These are phyloP conservation scores for Ceratonia siliqua DNA, from an alignment of 306 rosid genomes.

Conservation along the genomic window DNA sequence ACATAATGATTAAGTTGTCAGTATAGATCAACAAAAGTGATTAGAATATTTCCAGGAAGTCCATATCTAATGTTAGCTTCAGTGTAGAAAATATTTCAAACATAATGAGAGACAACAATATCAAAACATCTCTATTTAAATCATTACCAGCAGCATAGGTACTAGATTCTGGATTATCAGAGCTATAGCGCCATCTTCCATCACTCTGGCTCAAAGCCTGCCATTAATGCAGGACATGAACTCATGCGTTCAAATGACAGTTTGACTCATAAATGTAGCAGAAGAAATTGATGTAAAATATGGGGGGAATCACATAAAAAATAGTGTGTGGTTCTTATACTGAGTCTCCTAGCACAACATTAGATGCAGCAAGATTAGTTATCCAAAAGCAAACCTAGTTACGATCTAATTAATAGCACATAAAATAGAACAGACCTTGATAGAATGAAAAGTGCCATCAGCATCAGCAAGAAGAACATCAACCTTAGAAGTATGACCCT, in stretches of 20 bases:
- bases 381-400: slow-evolving; percentile 18
- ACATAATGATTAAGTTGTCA: slow-evolving; percentile 32
- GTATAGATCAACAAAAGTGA: slow-evolving; percentile 5
- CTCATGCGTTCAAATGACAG: slow-evolving; percentile 25
- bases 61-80: slow-evolving; percentile 3
- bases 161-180: slow-evolving; percentile 89
- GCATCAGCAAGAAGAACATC: slow-evolving; percentile 58
- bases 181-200: slow-evolving; percentile 98
- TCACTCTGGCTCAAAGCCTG: slow-evolving; percentile 99
- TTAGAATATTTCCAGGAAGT: slow-evolving; percentile 13
- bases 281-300: background rate
- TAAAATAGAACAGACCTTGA: slow-evolving; percentile 52
- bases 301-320: background rate
- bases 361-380: background rate
- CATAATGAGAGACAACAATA: slow-evolving; percentile 5
- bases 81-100: background rate
- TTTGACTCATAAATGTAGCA: background rate
- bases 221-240: slow-evolving; percentile 33
- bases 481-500: slow-evolving; percentile 55
- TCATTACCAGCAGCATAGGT: slow-evolving; percentile 94
- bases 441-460: slow-evolving; percentile 55
- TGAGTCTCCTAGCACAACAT: background rate
- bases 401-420: background rate
- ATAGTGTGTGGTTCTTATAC: background rate
- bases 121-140: slow-evolving; percentile 18